These are phyloP conservation scores for Neoascochyta sp. DNA, from an alignment of 2,329 filamentous ascomycete genomes.

Conservation along the genomic window DNA sequence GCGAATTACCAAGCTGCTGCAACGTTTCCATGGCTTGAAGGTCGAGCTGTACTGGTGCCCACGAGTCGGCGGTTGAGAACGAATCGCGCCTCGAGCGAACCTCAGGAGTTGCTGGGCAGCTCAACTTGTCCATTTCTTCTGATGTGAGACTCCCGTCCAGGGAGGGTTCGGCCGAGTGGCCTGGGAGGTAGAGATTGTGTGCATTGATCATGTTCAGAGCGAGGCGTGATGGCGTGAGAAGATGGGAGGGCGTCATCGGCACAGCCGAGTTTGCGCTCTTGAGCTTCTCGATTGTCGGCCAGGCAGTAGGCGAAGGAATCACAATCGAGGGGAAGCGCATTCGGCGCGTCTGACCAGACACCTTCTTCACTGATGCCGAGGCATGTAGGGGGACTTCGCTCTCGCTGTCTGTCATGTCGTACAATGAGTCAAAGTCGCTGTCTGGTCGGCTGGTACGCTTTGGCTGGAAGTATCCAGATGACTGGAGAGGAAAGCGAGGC, in stretches of 20 bases:
- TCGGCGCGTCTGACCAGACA: conserved; percentile 33
- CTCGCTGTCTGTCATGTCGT: conserved; percentile 79
- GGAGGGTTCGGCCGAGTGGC: conserved; percentile 77
- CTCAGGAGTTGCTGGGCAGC: conserved; percentile 80
- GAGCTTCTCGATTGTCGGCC: conserved; percentile 55
- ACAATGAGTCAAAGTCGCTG: conserved; percentile 80
- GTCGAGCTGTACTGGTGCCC: conserved; percentile 63
- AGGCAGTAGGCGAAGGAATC: conserved; percentile 57
- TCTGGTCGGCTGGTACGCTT: conserved; percentile 63
- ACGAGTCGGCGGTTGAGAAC: conserved; percentile 56
- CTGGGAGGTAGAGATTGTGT: conserved; percentile 61
- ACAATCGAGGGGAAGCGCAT: conserved; percentile 56
- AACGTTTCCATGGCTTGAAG: conserved; percentile 77
- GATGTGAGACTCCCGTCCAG: conserved; percentile 85
- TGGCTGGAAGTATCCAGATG: conserved; percentile 49
- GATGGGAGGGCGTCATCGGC: conserved; percentile 43
- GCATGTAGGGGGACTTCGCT: conserved; percentile 52
- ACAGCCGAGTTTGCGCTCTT: conserved; percentile 55
- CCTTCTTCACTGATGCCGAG: conserved; percentile 50
- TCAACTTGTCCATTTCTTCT: conserved; percentile 79
- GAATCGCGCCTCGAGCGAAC: conserved; percentile 36
- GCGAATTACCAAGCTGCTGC: conserved; percentile 58
- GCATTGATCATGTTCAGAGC: conserved; percentile 66
- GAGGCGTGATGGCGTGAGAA: conserved; percentile 72
- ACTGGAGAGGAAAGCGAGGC: conserved; percentile 47